Base-by-base conservation (phyloP, 805 yeast species). In the Monosporozyma servazzii region DNA sequence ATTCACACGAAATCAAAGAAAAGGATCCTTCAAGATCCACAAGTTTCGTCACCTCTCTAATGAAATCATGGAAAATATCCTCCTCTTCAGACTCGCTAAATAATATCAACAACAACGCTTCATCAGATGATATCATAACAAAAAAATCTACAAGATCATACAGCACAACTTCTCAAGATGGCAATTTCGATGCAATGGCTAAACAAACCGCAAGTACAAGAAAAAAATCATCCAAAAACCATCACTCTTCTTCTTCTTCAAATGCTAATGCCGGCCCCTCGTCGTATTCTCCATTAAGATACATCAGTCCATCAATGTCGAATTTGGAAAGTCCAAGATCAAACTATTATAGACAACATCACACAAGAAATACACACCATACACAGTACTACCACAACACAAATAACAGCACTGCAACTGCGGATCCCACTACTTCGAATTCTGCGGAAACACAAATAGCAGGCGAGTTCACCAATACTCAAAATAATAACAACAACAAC, bases 181-280 rank as follows among this genome's bases (percentile, higher is more conserved):
- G 64, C 9, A 64, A 63, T 45, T 59, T 58, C 40, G 67, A 64
- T 44, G 65, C 68, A 3, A 61, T 62, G 60, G 53, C 62, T 11
- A 64, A 54, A 46, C 62, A 64, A 40, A 42, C 57, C 10, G 52
- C 58, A 15, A 52, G 60, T 5, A 56, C 51, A 33, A 54, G 59
- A n/a, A 51, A 37, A 9, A 13, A 51, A 36, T 53, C 63, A 3
- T 53, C 57, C 1, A 55, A 54, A 17, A 25, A 5, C 7, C 5
- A 25, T 25, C 5, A 5, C 27, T 7, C 27, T 25, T 5, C 27
- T 5, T 25, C 27, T 7, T 5, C 27, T 25, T 25, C 27, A 25
- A 7, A n/a, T n/a, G n/a, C n/a, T n/a, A n/a, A n/a, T n/a, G n/a
- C n/a, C n/a, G 27, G 15, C 21, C 17, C 23, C 5, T 39, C 45